A percentile compares a stretch with the other conserved stretches of the same genome.
phyloP scores from a whole-genome alignment of 441 rosid species.

The Geranium incanum region DNA sequence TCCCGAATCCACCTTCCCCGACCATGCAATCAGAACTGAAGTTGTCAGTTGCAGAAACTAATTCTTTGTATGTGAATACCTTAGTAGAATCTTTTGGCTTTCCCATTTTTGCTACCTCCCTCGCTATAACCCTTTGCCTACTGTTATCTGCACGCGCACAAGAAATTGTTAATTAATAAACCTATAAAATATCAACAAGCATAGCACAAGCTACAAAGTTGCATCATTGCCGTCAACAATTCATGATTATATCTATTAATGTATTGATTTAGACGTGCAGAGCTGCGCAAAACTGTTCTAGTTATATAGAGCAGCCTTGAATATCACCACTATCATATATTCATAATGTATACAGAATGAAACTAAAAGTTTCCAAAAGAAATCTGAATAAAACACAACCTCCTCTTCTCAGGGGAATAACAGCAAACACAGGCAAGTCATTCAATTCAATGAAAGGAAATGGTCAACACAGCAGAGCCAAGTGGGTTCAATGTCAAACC shows the following conservation, averaged over 20 bases:
- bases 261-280: too few species aligned
- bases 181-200: background rate
- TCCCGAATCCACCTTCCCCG: conserved; percentile 51
- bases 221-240: too few species aligned
- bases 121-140: conserved; percentile 34
- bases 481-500: too few species aligned
- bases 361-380: background rate
- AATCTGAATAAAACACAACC: background rate
- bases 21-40: conserved; percentile 36
- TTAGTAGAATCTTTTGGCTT: conserved; percentile 22
- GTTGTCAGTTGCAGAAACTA: conserved; percentile 37
- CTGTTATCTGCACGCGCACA: conserved; percentile 24
- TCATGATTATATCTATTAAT: too few species aligned
- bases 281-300: too few species aligned
- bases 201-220: background rate
- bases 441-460: background rate
- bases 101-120: conserved; percentile 35
- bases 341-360: background rate
- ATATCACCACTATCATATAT: too few species aligned
- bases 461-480: too few species aligned
- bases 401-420: background rate
- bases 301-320: too few species aligned
- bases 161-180: background rate
- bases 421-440: background rate
- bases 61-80: conserved; percentile 35